phyloP scores from a whole-genome alignment of 768 basidiomycete genomes.

The Chalciporus piperatus region DNA sequence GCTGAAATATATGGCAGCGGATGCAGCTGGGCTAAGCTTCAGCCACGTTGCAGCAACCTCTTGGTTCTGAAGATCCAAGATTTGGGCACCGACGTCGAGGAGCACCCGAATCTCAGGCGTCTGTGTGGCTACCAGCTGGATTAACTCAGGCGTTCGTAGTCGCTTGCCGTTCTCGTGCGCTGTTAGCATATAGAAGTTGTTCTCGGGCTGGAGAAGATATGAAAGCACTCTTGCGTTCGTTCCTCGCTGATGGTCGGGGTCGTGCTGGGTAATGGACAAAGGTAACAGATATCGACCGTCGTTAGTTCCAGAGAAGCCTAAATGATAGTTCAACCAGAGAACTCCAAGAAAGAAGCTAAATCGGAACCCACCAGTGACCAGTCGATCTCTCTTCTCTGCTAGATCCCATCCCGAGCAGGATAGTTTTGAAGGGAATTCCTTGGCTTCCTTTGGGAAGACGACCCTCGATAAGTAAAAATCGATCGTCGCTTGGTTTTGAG shows the following conservation, averaged over 20 bases:
- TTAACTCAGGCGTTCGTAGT: constrained; percentile 14
- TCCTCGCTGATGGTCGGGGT: constrained; percentile 28
- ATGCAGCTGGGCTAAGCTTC: constrained; percentile 4
- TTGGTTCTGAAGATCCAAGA: constrained; percentile 47
- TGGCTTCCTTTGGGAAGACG: constrained; percentile 39
- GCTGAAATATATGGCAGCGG: constrained; percentile 34
- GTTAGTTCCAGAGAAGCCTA: constrained; percentile 41
- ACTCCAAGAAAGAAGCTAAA: no score
- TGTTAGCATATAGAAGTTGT: constrained; percentile 16
- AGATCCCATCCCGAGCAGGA: constrained; percentile 38
- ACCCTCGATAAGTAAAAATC: constrained; percentile 37
- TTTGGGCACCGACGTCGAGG: constrained; percentile 56
- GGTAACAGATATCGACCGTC: constrained; percentile 40
- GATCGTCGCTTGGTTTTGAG: constrained; percentile 27
- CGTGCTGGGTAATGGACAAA: constrained; percentile 30
- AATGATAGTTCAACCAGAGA: neutral
- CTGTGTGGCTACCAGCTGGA: constrained; percentile 35
- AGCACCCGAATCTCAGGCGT: constrained; percentile 43
- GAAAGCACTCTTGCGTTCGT: constrained; percentile 45
- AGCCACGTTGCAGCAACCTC: constrained; percentile 45
- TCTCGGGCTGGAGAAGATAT: constrained; percentile 28
- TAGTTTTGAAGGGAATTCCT: constrained; percentile 35
- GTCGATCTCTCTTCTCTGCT: constrained; percentile 21
- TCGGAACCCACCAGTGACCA: constrained; percentile 15
- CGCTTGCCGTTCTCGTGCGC: constrained; percentile 11